Percentiles rank a stretch among this genome's conserved stretches.
Evolutionary conservation across 768 basidiomycete species (phyloP).

Genomic region (Kondoa malvinella): DNA sequence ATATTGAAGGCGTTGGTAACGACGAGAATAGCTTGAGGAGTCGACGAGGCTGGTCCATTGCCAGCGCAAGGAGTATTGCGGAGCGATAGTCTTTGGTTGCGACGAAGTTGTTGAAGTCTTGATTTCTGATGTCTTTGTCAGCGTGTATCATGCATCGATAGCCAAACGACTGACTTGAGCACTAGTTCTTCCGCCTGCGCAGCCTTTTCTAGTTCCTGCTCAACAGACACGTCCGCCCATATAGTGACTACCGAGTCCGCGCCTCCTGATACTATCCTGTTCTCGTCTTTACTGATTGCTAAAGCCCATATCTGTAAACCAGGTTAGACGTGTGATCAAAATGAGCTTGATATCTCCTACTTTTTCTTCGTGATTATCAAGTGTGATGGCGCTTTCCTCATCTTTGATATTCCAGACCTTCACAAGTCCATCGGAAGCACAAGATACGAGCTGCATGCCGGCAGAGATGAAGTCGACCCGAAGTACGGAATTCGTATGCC

Average conservation of each 20-base stretch:
- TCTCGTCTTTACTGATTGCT: conserved; percentile 61
- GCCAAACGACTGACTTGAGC: conserved; percentile 48
- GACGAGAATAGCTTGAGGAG: conserved; percentile 60
- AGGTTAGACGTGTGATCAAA: neutral
- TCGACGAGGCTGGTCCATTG: conserved; percentile 83
- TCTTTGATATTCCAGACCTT: conserved; percentile 86
- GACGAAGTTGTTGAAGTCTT: conserved; percentile 84
- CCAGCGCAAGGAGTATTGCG: conserved; percentile 78
- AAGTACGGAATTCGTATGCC: conserved; percentile 90
- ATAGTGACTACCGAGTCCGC: conserved; percentile 92
- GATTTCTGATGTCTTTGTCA: conserved; percentile 47
- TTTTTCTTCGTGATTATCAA: conserved; percentile 98
- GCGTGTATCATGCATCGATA: neutral
- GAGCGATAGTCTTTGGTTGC: conserved; percentile 70
- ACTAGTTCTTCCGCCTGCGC: conserved; percentile 53
- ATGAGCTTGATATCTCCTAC: conserved; percentile 38
- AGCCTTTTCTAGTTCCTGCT: conserved; percentile 58
- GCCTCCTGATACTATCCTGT: conserved; percentile 73
- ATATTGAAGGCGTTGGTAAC: conserved; percentile 34
- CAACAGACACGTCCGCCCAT: conserved; percentile 88
- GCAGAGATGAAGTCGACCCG: conserved; percentile 73
- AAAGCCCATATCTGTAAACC: conserved; percentile 82
- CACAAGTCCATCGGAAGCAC: conserved; percentile 84
- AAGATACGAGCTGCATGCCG: conserved; percentile 71
- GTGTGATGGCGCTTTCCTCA: conserved; percentile 68